Conservation (phyloP, 345 rosid genomes). For the Acer yangbiense region DNA sequence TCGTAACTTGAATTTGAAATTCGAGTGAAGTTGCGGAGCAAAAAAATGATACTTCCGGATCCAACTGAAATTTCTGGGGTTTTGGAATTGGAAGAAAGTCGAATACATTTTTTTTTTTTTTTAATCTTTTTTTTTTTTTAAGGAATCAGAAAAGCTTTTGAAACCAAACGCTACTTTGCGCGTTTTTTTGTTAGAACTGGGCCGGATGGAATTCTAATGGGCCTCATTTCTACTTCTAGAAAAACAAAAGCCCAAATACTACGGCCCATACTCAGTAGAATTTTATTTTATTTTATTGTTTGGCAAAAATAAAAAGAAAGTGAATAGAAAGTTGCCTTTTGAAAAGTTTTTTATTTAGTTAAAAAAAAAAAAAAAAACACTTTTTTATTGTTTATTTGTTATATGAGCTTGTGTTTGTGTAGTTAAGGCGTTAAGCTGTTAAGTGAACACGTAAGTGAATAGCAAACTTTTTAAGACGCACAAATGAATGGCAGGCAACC, state of each 20-base stretch:
- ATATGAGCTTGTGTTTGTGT: neutral
- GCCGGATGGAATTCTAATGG: neutral
- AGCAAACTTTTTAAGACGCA: neutral
- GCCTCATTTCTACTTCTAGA: neutral
- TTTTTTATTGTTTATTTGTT: too few relatives aligned
- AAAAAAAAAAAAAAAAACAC: too few relatives aligned
- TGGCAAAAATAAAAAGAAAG: neutral
- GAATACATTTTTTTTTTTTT: neutral
- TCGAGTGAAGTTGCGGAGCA: neutral
- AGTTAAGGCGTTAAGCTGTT: too few relatives aligned
- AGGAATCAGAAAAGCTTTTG: neutral
- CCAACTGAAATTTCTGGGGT: neutral
- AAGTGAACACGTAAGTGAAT: neutral
- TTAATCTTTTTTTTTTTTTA: too few relatives aligned
- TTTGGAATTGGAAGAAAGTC: neutral
- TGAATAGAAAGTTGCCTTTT: neutral
- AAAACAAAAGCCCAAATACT: neutral
- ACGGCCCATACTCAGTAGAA: neutral
- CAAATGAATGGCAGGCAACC: neutral
- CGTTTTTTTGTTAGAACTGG: neutral
- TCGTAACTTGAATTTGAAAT: neutral
- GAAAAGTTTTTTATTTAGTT: neutral
- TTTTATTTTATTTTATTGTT: neutral
- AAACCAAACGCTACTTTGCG: constrained; percentile 3
- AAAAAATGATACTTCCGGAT: neutral